Conservation (phyloP, 2,329 filamentous ascomycete genomes). For the Sphaerostilbella broomeana region DNA sequence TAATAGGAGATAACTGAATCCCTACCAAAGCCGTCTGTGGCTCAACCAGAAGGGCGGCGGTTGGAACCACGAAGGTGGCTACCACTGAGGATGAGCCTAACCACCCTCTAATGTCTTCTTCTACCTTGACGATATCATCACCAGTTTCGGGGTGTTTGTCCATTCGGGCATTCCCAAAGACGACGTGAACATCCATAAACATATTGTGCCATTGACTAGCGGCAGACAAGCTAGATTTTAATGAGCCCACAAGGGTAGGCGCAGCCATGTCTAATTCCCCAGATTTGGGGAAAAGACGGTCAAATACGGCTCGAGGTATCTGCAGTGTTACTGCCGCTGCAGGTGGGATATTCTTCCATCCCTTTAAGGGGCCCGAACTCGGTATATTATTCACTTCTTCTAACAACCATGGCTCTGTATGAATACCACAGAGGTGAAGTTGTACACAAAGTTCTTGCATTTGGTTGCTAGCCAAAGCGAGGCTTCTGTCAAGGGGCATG, state of each 20-base stretch:
- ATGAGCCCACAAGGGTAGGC: conserved; percentile 25
- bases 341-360: conserved; percentile 32
- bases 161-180: conserved; percentile 32
- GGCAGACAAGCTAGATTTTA: conserved; percentile 21
- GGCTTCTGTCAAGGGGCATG: conserved; percentile 25
- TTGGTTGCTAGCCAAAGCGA: conserved; percentile 25
- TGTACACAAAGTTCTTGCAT: conserved; percentile 31
- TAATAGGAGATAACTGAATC: conserved; percentile 25
- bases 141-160: conserved; percentile 17
- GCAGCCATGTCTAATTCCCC: conserved; percentile 18
- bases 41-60: conserved; percentile 28
- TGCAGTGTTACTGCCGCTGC: conserved; percentile 32
- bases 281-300: conserved; percentile 24
- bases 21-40: conserved; percentile 26
- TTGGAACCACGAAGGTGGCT: conserved; percentile 35
- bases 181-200: conserved; percentile 35
- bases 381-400: conserved; percentile 17
- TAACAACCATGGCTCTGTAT: conserved; percentile 26
- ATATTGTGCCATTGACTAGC: conserved; percentile 27
- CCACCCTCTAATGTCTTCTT: conserved; percentile 32
- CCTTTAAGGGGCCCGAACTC: conserved; percentile 24
- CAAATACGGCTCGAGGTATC: conserved; percentile 26
- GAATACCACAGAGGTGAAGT: conserved; percentile 30
- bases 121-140: conserved; percentile 29
- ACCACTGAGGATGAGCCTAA: conserved; percentile 32